Evolutionary conservation across 257 asterid species (phyloP).

Genomic region (Gynochthodes officinalis): DNA sequence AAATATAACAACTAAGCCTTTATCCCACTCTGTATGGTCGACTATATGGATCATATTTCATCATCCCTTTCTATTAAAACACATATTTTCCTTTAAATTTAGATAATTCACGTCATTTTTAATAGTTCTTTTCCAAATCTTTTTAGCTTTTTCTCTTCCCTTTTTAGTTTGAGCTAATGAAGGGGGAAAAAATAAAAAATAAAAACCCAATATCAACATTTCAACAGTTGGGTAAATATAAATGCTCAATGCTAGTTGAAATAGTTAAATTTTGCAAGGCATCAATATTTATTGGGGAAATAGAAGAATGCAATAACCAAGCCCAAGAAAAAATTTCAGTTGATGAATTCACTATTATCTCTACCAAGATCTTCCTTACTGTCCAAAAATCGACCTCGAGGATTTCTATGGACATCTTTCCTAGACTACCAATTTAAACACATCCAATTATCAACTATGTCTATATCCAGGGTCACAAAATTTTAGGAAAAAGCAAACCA

Average conservation of each 20-base stretch:
- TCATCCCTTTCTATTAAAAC: no score
- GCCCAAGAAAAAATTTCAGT: neutral
- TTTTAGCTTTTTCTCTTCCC: no score
- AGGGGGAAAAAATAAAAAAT: no score
- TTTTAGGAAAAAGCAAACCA: neutral
- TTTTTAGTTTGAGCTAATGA: no score
- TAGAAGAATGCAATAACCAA: neutral
- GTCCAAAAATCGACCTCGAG: neutral
- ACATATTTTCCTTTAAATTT: no score
- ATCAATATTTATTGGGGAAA: neutral
- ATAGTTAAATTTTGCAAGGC: neutral
- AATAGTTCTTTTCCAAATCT: no score
- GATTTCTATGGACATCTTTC: neutral
- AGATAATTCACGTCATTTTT: no score
- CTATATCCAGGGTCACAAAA: neutral
- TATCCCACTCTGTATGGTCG: no score
- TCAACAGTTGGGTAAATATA: neutral
- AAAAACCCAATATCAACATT: neutral
- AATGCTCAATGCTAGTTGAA: neutral
- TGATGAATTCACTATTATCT: neutral
- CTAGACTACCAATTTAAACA: no score
- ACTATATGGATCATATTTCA: no score
- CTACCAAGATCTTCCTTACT: neutral
- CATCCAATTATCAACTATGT: neutral
- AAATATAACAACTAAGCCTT: no score